Evolutionary conservation across 1,284 basidiomycete species (phyloP).

Genomic region (Austroboletus novae-zelandiae): DNA sequence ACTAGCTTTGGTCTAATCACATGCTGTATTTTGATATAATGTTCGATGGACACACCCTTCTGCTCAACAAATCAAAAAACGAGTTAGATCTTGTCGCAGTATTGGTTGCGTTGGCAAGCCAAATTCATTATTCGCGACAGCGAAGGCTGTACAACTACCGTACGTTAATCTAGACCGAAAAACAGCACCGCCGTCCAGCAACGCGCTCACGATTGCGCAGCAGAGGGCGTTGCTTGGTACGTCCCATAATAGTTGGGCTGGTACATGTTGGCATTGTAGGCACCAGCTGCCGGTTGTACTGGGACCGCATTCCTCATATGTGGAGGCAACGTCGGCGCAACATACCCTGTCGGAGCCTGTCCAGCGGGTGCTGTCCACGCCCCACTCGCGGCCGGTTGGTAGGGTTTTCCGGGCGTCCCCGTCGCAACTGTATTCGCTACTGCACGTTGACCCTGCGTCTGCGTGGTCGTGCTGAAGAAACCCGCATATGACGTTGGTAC

Average conservation of each 20-base stretch:
- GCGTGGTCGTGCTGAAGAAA: constrained; percentile 34
- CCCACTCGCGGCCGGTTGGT: constrained; percentile 25
- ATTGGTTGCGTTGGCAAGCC: neutral
- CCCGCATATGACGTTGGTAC: constrained; percentile 37
- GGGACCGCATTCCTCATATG: constrained; percentile 34
- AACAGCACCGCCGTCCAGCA: constrained; percentile 1
- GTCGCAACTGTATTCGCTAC: constrained; percentile 47
- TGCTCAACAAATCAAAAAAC: no score
- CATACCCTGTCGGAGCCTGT: constrained; percentile 20
- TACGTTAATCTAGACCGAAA: constrained; percentile 22
- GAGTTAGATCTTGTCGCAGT: no score
- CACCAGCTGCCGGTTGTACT: constrained; percentile 22
- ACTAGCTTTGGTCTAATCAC: no score
- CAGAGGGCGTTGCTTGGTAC: constrained; percentile 32
- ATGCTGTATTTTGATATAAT: no score
- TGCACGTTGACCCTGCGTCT: constrained; percentile 40
- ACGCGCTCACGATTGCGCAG: constrained; percentile 28
- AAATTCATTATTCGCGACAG: constrained; percentile 20
- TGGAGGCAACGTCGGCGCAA: constrained; percentile 41
- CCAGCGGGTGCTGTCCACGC: constrained; percentile 23
- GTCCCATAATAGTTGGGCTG: constrained; percentile 34
- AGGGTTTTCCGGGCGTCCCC: constrained; percentile 29
- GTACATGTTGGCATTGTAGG: constrained; percentile 20
- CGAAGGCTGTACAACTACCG: constrained; percentile 9
- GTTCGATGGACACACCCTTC: no score